Evolutionary conservation across 345 rosid species (phyloP).

Genomic region (Hibiscus mutabilis): DNA sequence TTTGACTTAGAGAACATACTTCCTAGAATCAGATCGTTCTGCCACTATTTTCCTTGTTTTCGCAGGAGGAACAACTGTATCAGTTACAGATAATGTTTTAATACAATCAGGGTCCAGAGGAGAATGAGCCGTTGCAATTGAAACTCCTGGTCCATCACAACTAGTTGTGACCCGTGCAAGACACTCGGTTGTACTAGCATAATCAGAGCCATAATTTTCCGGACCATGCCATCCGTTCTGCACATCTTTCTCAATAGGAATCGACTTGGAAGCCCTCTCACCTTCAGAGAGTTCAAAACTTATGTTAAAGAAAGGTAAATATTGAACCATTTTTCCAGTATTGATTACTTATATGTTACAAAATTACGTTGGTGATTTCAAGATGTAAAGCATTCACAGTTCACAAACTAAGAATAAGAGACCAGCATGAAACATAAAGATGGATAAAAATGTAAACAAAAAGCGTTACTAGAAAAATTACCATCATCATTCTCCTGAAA

Average conservation of each 20-base stretch:
- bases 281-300: constrained; percentile 22
- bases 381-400: background rate
- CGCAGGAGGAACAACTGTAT: constrained; percentile 44
- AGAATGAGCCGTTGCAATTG: constrained; percentile 53
- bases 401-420: background rate
- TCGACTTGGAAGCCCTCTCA: constrained; percentile 31
- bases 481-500: constrained; percentile 35
- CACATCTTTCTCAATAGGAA: constrained; percentile 32
- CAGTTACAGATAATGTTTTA: constrained; percentile 40
- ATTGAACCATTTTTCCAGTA: background rate
- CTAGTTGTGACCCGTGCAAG: constrained; percentile 42
- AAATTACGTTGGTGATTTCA: background rate
- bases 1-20: constrained; percentile 33
- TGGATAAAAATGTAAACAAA: background rate
- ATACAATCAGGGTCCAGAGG: constrained; percentile 47
- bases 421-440: background rate
- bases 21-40: constrained; percentile 72
- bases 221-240: constrained; percentile 40
- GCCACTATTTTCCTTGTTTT: constrained; percentile 56
- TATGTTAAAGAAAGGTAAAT: constrained; percentile 9
- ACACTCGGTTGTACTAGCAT: constrained; percentile 37
- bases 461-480: constrained; percentile 21
- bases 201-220: constrained; percentile 40
- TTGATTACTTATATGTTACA: background rate
- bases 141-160: constrained; percentile 39